A percentile compares a stretch with the other conserved stretches of the same genome.
Conservation (phyloP, 2,329 filamentous ascomycete genomes). For the Whalleya microplaca region DNA sequence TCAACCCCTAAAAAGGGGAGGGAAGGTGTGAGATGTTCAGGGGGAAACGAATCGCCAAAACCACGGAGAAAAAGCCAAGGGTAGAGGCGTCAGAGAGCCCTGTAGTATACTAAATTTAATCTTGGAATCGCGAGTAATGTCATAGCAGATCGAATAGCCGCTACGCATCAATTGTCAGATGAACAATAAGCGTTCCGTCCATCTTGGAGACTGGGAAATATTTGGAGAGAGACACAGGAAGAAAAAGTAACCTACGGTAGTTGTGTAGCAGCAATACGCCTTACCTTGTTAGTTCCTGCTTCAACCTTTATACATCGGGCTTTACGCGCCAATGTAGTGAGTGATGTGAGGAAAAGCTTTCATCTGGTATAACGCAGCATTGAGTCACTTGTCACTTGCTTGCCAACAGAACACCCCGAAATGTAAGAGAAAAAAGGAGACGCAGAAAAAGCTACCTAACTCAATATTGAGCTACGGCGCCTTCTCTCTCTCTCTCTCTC, state of each 20-base stretch:
- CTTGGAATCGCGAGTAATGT: slow-evolving; percentile 60
- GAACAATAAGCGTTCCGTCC: slow-evolving; percentile 48
- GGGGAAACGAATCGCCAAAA: slow-evolving; percentile 67
- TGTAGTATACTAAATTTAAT: slow-evolving; percentile 49
- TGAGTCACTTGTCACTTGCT: too few relatives aligned
- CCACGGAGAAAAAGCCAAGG: slow-evolving; percentile 40
- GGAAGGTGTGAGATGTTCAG: slow-evolving; percentile 50
- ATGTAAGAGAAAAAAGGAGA: not conserved
- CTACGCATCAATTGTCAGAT: slow-evolving; percentile 58
- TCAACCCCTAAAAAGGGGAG: not conserved
- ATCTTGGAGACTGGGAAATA: not conserved
- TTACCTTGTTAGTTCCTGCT: not conserved
- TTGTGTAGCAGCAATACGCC: too few relatives aligned
- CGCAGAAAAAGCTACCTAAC: slow-evolving; percentile 8
- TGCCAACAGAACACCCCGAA: not conserved
- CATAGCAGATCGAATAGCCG: slow-evolving; percentile 57
- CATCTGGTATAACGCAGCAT: not conserved
- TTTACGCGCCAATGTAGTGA: not conserved
- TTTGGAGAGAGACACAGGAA: slow-evolving; percentile 6
- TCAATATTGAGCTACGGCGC: slow-evolving; percentile 20
- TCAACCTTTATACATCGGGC: not conserved
- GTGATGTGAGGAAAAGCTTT: not conserved
- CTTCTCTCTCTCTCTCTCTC: too few relatives aligned
- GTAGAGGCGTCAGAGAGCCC: slow-evolving; percentile 65
- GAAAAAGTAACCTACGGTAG: slow-evolving; percentile 33